These are phyloP conservation scores for Ogataea salicorniae DNA, from an alignment of 805 yeast species.

Conservation along the genomic window DNA sequence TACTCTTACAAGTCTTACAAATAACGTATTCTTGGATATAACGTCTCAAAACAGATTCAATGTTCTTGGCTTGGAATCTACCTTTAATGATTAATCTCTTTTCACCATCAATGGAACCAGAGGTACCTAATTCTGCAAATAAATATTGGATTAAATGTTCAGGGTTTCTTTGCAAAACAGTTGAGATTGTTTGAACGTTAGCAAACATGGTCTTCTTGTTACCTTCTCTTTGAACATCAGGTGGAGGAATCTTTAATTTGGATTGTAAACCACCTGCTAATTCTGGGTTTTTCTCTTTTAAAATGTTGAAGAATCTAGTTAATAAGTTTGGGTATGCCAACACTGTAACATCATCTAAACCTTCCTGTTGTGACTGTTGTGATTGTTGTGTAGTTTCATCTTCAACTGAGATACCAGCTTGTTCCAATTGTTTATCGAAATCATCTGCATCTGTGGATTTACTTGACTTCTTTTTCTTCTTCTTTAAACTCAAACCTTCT, in stretches of 20 bases:
- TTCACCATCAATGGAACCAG: constrained; percentile 98
- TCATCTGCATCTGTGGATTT: constrained; percentile 59
- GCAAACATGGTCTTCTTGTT: constrained; percentile 93
- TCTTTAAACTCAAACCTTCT: constrained; percentile 65
- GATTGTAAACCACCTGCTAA: constrained; percentile 95
- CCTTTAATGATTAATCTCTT: constrained; percentile 96
- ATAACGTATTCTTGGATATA: constrained; percentile 96
- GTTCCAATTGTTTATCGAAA: constrained; percentile 82
- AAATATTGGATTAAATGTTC: constrained; percentile 95
- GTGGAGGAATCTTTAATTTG: constrained; percentile 96
- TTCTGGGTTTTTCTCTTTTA: constrained; percentile 94
- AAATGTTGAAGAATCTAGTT: constrained; percentile 77
- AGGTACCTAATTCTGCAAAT: constrained; percentile 98
- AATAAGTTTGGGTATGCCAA: constrained; percentile 69
- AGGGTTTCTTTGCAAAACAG: constrained; percentile 91
- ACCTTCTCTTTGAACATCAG: constrained; percentile 95
- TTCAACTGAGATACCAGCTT: constrained; percentile 75
- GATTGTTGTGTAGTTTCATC: constrained; percentile 17
- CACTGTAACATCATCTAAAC: constrained; percentile 36
- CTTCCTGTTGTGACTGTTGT: constrained; percentile 3
- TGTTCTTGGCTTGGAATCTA: constrained; percentile 95
- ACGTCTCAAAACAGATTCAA: constrained; percentile 93
- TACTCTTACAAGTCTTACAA: constrained; percentile 97
- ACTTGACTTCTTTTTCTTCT: constrained; percentile 71
- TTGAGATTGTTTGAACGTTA: constrained; percentile 90